Percentiles rank a stretch among this genome's conserved stretches.
These are phyloP conservation scores for Amanita exitialis DNA, from an alignment of 768 basidiomycete genomes.

Conservation along the genomic window DNA sequence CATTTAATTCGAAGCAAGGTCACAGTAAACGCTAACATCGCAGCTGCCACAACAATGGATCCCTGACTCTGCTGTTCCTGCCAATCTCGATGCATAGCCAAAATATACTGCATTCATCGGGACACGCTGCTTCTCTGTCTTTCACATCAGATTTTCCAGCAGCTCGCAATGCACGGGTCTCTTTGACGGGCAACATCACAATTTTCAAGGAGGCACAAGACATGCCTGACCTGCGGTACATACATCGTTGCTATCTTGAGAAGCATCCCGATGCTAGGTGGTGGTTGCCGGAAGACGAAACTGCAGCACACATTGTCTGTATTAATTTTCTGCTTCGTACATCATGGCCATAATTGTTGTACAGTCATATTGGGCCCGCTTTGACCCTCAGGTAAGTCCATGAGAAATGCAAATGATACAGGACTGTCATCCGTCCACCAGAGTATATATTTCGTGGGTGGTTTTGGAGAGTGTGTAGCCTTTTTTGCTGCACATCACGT, in stretches of 20 bases:
- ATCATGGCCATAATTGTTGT: neutral
- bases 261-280: conserved; percentile 40
- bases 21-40: too few relatives aligned
- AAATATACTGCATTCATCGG: conserved; percentile 32
- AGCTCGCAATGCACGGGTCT: conserved; percentile 35
- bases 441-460: conserved; percentile 44
- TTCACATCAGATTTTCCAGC: conserved; percentile 27
- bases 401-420: neutral
- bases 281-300: conserved; percentile 38
- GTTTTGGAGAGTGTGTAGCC: conserved; percentile 35
- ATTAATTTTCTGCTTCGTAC: neutral
- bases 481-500: too few relatives aligned
- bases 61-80: conserved; percentile 40
- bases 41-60: conserved; percentile 42
- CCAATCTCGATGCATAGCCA: conserved; percentile 44
- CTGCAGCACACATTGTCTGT: conserved; percentile 32
- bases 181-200: conserved; percentile 39
- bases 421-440: conserved; percentile 10
- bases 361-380: conserved; percentile 44
- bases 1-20: too few relatives aligned
- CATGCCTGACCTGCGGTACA: conserved; percentile 20
- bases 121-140: conserved; percentile 34
- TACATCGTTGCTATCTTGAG: conserved; percentile 31
- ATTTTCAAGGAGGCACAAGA: conserved; percentile 23
- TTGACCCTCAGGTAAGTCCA: conserved; percentile 38